Conservation (phyloP, 2,329 filamentous ascomycete species). For the Trichoderma oligosporum region DNA sequence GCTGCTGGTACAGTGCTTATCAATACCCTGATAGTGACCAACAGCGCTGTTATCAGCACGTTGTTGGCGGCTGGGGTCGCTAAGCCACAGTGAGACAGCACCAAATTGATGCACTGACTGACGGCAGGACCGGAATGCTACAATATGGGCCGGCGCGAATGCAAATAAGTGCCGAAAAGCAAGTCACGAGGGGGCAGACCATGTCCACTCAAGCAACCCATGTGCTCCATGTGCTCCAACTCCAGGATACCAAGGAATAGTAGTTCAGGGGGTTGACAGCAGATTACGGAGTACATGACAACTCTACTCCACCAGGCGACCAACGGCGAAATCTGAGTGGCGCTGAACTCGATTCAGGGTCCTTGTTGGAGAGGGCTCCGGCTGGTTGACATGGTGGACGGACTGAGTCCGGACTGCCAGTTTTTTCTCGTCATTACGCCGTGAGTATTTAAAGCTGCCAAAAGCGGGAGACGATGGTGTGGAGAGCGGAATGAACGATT, state of each 20-base stretch:
- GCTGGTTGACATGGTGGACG: no score
- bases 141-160: neutral
- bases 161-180: neutral
- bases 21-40: neutral
- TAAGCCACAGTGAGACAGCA: slow-evolving; percentile 5
- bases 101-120: neutral
- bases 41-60: neutral
- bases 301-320: slow-evolving; percentile 1
- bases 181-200: slow-evolving; percentile 16
- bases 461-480: slow-evolving; percentile 2
- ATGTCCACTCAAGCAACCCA: slow-evolving; percentile 19
- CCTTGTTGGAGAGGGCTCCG: neutral
- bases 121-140: slow-evolving; percentile 11
- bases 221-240: slow-evolving; percentile 14
- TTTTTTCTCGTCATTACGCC: neutral
- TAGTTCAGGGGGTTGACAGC: slow-evolving; percentile 8
- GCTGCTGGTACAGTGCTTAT: slow-evolving; percentile 7
- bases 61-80: neutral
- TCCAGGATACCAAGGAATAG: slow-evolving; percentile 7
- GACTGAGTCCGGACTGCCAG: neutral
- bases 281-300: neutral
- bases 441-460: neutral
- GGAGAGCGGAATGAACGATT: neutral
- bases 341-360: slow-evolving; percentile 13
- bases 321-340: neutral